A percentile compares a stretch with the other conserved stretches of the same genome.
phyloP scores from a whole-genome alignment of 2,329 filamentous ascomycete genomes.

The Scopulariopsis brevicaulis region DNA sequence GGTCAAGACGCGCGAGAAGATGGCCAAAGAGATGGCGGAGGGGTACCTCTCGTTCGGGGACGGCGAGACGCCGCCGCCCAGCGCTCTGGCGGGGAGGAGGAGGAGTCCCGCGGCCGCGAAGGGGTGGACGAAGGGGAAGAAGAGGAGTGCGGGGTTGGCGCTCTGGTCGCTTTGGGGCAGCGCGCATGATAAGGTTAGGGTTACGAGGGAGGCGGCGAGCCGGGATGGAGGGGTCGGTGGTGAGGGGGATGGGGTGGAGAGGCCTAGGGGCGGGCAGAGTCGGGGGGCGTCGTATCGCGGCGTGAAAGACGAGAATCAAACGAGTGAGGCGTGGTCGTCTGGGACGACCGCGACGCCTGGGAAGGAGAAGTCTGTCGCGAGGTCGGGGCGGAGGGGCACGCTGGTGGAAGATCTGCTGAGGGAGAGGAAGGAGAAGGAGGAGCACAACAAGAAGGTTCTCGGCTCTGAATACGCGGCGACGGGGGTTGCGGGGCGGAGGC shows the following conservation, averaged over 20 bases:
- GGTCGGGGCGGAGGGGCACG: conserved; percentile 17
- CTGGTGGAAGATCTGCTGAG: conserved; percentile 31
- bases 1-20: conserved; percentile 59
- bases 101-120: conserved; percentile 25
- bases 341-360: neutral
- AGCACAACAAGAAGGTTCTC: conserved; percentile 8
- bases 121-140: conserved; percentile 39
- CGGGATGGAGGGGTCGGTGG: neutral
- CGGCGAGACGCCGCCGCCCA: conserved; percentile 72
- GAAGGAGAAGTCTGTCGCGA: neutral
- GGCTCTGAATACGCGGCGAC: conserved; percentile 30
- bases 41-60: conserved; percentile 61
- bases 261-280: conserved; percentile 13
- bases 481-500: conserved; percentile 47
- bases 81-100: conserved; percentile 65
- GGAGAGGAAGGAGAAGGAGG: conserved; percentile 24
- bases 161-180: conserved; percentile 85
- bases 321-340: conserved; percentile 13
- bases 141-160: conserved; percentile 62
- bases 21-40: conserved; percentile 58
- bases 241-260: neutral
- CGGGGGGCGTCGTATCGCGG: conserved; percentile 30
- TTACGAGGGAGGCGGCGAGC: conserved; percentile 23
- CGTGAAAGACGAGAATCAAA: conserved; percentile 41
- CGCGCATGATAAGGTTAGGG: conserved; percentile 71